phyloP scores from a whole-genome alignment of 139 green algal genomes.

The Auxenochlorella pyrenoidosa region DNA sequence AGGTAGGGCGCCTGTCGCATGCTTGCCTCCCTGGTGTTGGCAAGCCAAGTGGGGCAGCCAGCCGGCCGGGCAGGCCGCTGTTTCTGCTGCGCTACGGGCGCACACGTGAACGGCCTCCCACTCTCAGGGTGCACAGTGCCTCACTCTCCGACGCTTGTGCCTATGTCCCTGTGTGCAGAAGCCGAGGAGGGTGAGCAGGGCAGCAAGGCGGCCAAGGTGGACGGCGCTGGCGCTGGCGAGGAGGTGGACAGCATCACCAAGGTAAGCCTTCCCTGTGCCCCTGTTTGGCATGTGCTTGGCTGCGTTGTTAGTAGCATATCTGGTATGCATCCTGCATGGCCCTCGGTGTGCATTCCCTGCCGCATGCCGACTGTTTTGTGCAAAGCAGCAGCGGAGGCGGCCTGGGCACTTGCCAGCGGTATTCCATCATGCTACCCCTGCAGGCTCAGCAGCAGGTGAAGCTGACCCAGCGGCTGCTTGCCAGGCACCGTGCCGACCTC shows the following conservation, averaged over 20 bases:
- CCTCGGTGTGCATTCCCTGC: no score
- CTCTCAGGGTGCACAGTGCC: neutral
- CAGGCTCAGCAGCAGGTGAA: conserved; percentile 27
- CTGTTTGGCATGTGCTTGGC: no score
- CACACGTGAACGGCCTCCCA: no score
- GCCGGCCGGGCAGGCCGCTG: no score
- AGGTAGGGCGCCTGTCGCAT: no score
- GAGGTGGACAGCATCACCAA: conserved; percentile 35
- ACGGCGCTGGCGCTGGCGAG: neutral
- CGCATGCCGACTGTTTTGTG: no score
- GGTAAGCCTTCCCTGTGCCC: neutral
- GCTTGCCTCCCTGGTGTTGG: no score
- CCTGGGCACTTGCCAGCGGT: no score
- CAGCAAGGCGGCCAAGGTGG: conserved; percentile 3
- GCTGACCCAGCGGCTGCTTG: conserved; percentile 2
- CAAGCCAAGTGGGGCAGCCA: neutral
- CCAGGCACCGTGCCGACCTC: conserved; percentile 12
- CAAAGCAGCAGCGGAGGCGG: no score
- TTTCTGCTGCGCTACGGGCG: no score
- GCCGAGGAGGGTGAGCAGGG: conserved; percentile 8
- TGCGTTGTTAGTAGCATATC: no score
- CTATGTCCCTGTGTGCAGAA: neutral
- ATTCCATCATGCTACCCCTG: neutral
- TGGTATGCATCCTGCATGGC: no score
- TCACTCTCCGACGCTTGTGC: neutral